Evolutionary conservation across 2,329 filamentous ascomycete genomes (phyloP), one percentile per base, ranked within the genome.

Genomic region (Cladophialophora bantiana): DNA sequence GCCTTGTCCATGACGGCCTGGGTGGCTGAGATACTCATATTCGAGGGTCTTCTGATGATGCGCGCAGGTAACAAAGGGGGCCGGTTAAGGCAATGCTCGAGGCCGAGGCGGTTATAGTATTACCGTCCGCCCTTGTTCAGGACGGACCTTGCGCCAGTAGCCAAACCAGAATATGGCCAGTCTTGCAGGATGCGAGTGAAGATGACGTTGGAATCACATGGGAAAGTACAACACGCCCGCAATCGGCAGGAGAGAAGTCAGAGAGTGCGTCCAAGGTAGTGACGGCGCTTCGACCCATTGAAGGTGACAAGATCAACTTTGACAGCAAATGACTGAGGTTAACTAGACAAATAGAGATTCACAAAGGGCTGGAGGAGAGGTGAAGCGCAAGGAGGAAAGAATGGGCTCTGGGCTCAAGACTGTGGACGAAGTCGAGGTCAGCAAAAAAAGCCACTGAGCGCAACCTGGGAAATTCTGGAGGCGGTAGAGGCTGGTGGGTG

Each of bases 71-170:
- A 54, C n/a, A 20, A 52, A 40, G 40, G 31, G 9, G 31, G 20
- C 31, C 31, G 36, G n/a, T 60, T 45, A 18, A 48, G 38, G 31
- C 26, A 59, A 60, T 66, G 35, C 54, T 6, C 48, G 32, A 38
- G 50, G 55, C 64, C 35, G 34, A 45, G 13, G 59, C 52, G 18
- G 45, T 36, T 58, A 73, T 77, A 75, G 73, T 77, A 75, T 82
- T 82, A 82, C 79, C 80, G 81, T 83, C 81, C 81, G 81, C 78
- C 80, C 80, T 78, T 66, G 68, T 78, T 82, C 80, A 83, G 80
- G 81, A 82, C 81, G 81, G 81, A 83, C 81, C 77, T 73, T 76
- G 74, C 73, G 78, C 80, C 80, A 77, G 77, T 82, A 82, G 73
- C 79, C 81, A 82, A 73, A 77, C 73, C 76, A 80, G 76, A 4